Base-by-base conservation (phyloP, 345 rosid species). In the Ceriops zippeliana region DNA sequence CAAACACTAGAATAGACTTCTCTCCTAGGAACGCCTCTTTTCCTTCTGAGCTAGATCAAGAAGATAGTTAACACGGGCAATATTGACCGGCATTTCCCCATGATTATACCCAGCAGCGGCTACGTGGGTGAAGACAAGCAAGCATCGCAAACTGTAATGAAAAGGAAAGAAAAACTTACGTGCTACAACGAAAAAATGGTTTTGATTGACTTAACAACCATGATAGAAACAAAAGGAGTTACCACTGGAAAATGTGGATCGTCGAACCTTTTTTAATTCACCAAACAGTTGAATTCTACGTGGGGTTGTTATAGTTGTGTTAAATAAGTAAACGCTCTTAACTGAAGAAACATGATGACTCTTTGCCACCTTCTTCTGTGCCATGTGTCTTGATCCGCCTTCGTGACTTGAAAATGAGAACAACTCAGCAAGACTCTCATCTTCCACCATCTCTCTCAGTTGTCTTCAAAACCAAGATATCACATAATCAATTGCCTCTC, bases 251-350 rank as follows among this genome's bases (percentile, higher is more conserved):
- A 11, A 42, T 42, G 49, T 15, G 49, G 49, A 42, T 42, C 49
- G 8, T 15, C 1, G 49, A 42, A 15, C 49, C 5, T 15, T 42
- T 42, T 42, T 13, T 2, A 56, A 75, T 56, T 69, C 68, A 74
- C 81, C 81, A 58, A 76, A 70, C 80, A 58, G 16, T n/a, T 30
- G 35, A 59, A 27, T 42, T 46, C 52, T 30, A 53, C 30, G 54
- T 9, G 73, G 63, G 77, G 80, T 83, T 7, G 83, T 83, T 83
- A 75, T 67, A 75, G 78, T 58, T 73, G 84, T 83, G 78, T 70
- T 58, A 68, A 75, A 73, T 71, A 83, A 80, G 86, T 82, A 83
- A 83, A 68, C 73, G 5, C 22, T 22, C 61, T 52, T 51, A 59
- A 64, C 62, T 28, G 58, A 24, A 37, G 30, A 47, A 68, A 21